These are phyloP conservation scores for Pseudocercospora ulei DNA, from an alignment of 2,329 filamentous ascomycete species.

Conservation along the genomic window DNA sequence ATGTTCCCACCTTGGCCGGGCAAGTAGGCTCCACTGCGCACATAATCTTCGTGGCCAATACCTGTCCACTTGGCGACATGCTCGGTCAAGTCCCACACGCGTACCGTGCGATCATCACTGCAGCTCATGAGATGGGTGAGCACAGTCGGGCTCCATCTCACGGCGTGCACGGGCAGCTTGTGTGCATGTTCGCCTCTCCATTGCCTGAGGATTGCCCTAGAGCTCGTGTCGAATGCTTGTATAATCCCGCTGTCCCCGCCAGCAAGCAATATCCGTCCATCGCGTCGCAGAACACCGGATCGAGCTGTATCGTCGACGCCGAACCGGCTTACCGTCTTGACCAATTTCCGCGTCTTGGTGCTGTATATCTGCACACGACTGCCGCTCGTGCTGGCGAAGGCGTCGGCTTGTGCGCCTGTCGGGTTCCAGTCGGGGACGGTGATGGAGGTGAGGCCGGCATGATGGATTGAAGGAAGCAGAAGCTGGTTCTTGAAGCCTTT, in stretches of 20 bases:
- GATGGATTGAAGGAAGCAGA: constrained; percentile 79
- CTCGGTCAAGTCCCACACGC: constrained; percentile 85
- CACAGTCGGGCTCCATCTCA: constrained; percentile 74
- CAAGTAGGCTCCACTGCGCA: constrained; percentile 78
- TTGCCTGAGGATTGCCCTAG: constrained; percentile 84
- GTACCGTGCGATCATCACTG: constrained; percentile 84
- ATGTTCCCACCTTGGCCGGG: constrained; percentile 58
- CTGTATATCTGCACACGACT: constrained; percentile 90
- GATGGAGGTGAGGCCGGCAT: constrained; percentile 83
- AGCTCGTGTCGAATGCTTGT: constrained; percentile 87
- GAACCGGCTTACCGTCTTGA: constrained; percentile 92
- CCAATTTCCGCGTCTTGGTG: constrained; percentile 75
- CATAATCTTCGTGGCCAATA: constrained; percentile 82
- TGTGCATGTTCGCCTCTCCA: constrained; percentile 56
- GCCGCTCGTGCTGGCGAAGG: constrained; percentile 90
- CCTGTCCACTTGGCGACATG: constrained; percentile 68
- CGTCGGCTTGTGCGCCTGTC: constrained; percentile 44
- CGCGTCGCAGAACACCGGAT: constrained; percentile 75
- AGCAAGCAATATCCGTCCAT: constrained; percentile 80
- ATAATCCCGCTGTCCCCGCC: constrained; percentile 86
- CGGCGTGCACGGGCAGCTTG: constrained; percentile 88
- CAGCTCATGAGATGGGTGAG: constrained; percentile 79
- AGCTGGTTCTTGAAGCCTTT: constrained; percentile 86
- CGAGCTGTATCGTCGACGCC: constrained; percentile 68
- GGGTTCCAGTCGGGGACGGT: constrained; percentile 37